Percentiles rank a stretch among this genome's conserved stretches.
These are phyloP conservation scores for Linnemannia schmuckeri DNA, from an alignment of 192 early-diverging fungal species.

Conservation along the genomic window DNA sequence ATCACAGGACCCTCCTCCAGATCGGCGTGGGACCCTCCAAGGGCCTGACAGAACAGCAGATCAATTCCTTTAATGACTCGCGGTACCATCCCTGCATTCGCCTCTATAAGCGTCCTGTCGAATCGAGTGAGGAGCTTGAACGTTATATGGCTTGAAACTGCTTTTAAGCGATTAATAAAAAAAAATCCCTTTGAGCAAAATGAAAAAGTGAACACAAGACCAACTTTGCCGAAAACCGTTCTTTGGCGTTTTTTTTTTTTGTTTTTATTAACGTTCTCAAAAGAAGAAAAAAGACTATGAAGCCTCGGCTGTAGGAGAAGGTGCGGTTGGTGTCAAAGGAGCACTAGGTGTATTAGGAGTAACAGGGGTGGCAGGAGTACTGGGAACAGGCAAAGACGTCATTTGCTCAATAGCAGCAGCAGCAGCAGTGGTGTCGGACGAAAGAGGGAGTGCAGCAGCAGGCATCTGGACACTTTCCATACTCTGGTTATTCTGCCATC, in stretches of 20 bases:
- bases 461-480: conserved; percentile 32
- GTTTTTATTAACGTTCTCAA: neutral
- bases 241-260: neutral
- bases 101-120: conserved; percentile 28
- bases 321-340: neutral
- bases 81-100: conserved; percentile 23
- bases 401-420: no score
- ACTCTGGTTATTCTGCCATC: conserved; percentile 26
- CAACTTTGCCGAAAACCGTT: neutral
- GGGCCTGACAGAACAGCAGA: conserved; percentile 11
- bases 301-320: neutral
- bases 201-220: neutral
- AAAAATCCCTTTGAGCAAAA: neutral
- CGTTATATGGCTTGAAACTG: neutral
- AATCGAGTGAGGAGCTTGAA: conserved; percentile 38
- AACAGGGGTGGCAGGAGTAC: neutral
- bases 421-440: no score
- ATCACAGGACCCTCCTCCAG: conserved; percentile 18
- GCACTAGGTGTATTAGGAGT: neutral
- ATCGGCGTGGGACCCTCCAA: conserved; percentile 35
- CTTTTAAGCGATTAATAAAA: neutral
- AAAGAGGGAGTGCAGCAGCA: conserved; percentile 10
- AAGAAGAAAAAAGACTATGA: conserved; percentile 5
- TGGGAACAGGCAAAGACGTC: neutral
- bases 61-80: conserved; percentile 18